Evolutionary conservation across 768 basidiomycete species (phyloP).

Genomic region (Amanita inopinata): DNA sequence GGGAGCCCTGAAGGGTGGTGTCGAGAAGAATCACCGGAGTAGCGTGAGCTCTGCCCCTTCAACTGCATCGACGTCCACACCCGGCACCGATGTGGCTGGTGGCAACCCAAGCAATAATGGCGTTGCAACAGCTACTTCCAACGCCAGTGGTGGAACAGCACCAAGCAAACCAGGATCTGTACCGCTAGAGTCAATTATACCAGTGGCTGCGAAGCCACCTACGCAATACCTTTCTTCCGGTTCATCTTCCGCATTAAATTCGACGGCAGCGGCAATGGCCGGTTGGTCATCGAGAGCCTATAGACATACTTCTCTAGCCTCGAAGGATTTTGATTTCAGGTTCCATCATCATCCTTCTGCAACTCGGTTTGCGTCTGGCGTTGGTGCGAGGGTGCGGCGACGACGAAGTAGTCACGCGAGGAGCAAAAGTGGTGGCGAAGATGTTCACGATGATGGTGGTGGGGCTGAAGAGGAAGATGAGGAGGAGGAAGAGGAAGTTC

Average conservation of each 20-base stretch:
- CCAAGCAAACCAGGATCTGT: slow-evolving; percentile 35
- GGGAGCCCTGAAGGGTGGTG: background rate
- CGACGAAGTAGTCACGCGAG: too few species aligned
- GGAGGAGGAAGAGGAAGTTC: slow-evolving; percentile 12
- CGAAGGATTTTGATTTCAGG: slow-evolving; percentile 65
- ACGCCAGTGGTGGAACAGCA: background rate
- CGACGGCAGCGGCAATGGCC: background rate
- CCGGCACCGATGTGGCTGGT: background rate
- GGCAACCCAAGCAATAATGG: background rate
- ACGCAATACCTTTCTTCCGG: slow-evolving; percentile 65
- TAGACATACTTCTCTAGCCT: slow-evolving; percentile 46
- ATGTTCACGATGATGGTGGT: background rate
- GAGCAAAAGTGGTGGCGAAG: too few species aligned
- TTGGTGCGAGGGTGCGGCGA: slow-evolving; percentile 40
- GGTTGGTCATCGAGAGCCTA: slow-evolving; percentile 35
- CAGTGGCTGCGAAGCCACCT: slow-evolving; percentile 69
- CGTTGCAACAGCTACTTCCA: background rate
- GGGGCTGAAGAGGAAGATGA: background rate
- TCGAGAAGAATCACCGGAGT: background rate
- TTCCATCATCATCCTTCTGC: slow-evolving; percentile 51
- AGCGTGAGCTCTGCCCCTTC: background rate
- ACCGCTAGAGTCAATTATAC: slow-evolving; percentile 77
- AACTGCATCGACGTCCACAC: background rate
- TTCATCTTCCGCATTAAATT: background rate
- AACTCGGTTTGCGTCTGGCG: slow-evolving; percentile 36